Conservation (phyloP, 345 rosid species). For the Dovyalis caffra region DNA sequence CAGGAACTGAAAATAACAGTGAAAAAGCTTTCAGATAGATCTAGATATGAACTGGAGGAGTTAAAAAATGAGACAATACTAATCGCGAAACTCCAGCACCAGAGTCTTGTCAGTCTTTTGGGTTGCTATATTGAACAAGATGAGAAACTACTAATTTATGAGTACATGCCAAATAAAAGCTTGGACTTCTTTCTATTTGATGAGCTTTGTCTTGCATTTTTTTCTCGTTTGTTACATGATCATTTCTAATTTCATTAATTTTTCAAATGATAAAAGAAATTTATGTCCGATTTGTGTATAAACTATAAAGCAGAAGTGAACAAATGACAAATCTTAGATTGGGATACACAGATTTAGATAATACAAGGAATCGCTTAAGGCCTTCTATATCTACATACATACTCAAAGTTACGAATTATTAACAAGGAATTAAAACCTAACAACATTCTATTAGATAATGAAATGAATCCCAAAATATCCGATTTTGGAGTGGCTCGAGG, state of each 20-base stretch:
- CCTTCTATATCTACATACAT: slow-evolving; percentile 4
- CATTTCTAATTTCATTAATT: neutral
- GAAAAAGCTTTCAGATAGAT: neutral
- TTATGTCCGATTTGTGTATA: neutral
- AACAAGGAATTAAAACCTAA: no score
- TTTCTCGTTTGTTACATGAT: neutral
- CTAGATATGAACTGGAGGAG: neutral
- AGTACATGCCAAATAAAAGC: neutral
- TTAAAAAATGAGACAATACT: neutral
- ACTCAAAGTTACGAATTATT: neutral
- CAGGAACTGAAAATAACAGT: neutral
- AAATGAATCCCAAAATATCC: no score
- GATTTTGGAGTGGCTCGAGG: no score
- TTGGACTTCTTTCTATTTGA: neutral
- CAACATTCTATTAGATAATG: no score
- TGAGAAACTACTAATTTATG: neutral
- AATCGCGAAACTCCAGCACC: slow-evolving; percentile 5
- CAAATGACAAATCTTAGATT: neutral
- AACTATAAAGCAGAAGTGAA: neutral
- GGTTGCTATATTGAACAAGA: neutral
- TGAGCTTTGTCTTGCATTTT: neutral
- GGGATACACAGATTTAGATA: neutral
- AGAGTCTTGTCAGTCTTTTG: neutral
- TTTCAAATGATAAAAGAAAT: neutral
- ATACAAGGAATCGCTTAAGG: neutral